Percentiles rank a stretch among this genome's conserved stretches.
Conservation (phyloP, 495 filamentous ascomycete genomes). For the Podospora didyma region DNA sequence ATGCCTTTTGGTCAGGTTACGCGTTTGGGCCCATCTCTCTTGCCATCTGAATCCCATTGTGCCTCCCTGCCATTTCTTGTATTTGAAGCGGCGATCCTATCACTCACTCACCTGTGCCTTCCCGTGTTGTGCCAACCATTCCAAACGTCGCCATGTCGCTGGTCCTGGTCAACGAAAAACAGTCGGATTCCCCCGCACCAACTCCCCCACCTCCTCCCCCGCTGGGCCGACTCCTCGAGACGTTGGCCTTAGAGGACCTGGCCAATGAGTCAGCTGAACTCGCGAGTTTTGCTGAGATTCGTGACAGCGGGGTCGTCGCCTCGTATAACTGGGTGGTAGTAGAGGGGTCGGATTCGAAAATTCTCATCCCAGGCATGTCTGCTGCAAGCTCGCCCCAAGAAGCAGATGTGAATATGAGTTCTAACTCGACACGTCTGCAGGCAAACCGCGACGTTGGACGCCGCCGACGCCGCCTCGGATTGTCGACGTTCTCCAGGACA, state of each 20-base stretch:
- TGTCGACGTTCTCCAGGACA: conserved; percentile 44
- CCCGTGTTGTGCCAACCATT: too few relatives aligned
- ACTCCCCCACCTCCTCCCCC: conserved; percentile 14
- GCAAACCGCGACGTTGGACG: conserved; percentile 56
- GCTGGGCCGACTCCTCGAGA: conserved; percentile 22
- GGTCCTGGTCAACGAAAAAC: too few relatives aligned
- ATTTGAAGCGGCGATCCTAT: too few relatives aligned
- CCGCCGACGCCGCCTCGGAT: conserved; percentile 33
- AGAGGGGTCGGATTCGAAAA: neutral
- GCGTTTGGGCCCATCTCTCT: too few relatives aligned
- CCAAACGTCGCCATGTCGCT: too few relatives aligned
- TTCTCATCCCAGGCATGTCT: conserved; percentile 21
- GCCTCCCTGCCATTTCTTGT: too few relatives aligned
- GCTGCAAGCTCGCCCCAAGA: neutral
- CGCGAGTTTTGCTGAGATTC: conserved; percentile 1
- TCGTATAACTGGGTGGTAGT: conserved; percentile 25
- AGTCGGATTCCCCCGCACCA: too few relatives aligned
- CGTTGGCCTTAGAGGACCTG: conserved; percentile 7
- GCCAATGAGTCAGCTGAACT: neutral
- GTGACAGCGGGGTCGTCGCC: neutral
- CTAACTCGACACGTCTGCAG: conserved; percentile 28
- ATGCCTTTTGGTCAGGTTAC: too few relatives aligned
- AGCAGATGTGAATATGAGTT: neutral
- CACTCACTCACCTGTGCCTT: too few relatives aligned
- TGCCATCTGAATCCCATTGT: too few relatives aligned